Base-by-base conservation (phyloP, 306 rosid genomes). In the Abrus precatorius region DNA sequence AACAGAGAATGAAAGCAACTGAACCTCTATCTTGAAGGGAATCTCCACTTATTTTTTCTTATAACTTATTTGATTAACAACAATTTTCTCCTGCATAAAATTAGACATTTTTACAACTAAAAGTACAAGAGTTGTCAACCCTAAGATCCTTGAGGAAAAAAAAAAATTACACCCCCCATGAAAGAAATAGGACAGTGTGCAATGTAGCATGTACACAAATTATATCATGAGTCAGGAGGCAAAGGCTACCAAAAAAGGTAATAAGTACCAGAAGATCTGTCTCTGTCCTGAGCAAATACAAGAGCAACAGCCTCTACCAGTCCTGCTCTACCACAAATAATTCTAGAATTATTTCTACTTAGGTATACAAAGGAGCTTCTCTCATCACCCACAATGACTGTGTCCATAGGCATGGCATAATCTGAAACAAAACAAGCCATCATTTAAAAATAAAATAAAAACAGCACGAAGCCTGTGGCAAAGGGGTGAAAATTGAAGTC, bases 371-470 rank as follows among this genome's bases (percentile, higher is more conserved):
- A 85, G 75, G 83, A 61, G 62, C 93, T 85, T 78, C 88, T 85
- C 83, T 88, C 97, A 72, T 91, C 91, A 60, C 98, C 98, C 68
- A 91, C 93, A 65, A 94, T 86, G 74, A 88, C 74, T 5, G 98
- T 89, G 79, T 91, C 94, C 84, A 20, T 67, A 3, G 94, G 95
- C 93, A 94, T 86, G 77, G 92, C 85, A 82, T 86, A 83, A 85
- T 94, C 98, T 94, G 90, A 66, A 76, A 72, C n/a, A 69, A 53
- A 44, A 65, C 36, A 57, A 53, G 49, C 75, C n/a, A 32, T 60
- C 33, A 60, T 5, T 80, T 52, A 66, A 28, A 13, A 28, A 65
- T 28, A 0, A 57, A 20, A 32, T 5, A 43, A 36, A 60, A 1
- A 57, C 44, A 69, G 57, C 67, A 75, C 62, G 20, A 49, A 28